Percentiles rank a stretch among this genome's conserved stretches.
These are phyloP conservation scores for Trichoderma lentiforme DNA, from an alignment of 2,329 filamentous ascomycete genomes.

Conservation along the genomic window DNA sequence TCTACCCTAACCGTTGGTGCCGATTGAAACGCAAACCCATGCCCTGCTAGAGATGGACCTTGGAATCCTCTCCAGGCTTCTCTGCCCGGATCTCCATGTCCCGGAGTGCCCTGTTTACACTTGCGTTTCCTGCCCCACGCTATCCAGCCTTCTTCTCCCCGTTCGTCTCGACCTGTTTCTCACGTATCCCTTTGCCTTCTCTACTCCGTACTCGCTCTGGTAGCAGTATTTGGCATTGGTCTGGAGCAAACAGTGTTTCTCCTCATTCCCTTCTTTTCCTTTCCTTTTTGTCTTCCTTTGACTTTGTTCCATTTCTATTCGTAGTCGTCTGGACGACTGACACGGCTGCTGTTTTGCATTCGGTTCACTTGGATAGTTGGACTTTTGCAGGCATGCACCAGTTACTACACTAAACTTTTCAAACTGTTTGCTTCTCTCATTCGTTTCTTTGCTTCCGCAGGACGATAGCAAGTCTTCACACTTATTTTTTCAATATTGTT, in stretches of 20 bases:
- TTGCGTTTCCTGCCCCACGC: neutral
- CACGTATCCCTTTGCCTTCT: neutral
- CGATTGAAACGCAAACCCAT: conserved; percentile 11
- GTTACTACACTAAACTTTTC: neutral
- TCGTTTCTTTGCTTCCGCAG: conserved; percentile 11
- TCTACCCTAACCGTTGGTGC: conserved; percentile 5
- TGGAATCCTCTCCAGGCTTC: neutral
- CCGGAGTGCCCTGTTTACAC: neutral
- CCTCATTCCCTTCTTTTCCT: neutral
- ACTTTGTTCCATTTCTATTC: neutral
- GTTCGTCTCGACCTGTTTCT: neutral
- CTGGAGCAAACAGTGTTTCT: neutral
- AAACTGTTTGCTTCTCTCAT: neutral
- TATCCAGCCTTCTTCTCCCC: neutral
- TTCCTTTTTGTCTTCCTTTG: neutral
- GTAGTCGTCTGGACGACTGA: conserved; percentile 17
- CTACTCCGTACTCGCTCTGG: conserved; percentile 15
- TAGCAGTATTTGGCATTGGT: conserved; percentile 3
- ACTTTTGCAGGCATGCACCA: neutral
- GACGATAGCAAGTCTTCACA: neutral
- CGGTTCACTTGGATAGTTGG: neutral
- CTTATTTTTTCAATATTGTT: too few species aligned
- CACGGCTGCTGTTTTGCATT: neutral
- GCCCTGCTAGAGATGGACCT: neutral
- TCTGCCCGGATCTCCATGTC: conserved; percentile 5